Conservation (phyloP, 768 basidiomycete genomes). For the Holtermannia corniformis region DNA sequence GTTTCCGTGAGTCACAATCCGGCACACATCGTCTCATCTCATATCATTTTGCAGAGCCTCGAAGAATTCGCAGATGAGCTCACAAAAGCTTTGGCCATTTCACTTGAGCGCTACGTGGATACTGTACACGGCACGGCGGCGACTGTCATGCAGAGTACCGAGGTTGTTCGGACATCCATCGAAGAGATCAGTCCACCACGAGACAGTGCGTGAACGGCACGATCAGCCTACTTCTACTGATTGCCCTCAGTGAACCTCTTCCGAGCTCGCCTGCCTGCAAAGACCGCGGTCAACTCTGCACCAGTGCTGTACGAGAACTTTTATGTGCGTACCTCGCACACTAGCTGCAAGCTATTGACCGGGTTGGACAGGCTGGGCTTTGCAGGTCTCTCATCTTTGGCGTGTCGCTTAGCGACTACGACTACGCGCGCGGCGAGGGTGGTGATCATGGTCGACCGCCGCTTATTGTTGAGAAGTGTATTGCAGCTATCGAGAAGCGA, state of each 20-base stretch:
- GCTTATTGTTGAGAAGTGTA: constrained; percentile 68
- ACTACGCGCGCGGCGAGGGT: constrained; percentile 68
- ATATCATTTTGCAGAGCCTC: constrained; percentile 56
- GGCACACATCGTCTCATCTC: not conserved
- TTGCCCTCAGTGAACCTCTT: constrained; percentile 19
- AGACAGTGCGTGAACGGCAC: constrained; percentile 48
- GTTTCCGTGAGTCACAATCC: constrained; percentile 55
- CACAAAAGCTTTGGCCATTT: constrained; percentile 53
- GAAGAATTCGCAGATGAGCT: constrained; percentile 70
- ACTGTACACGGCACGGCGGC: constrained; percentile 67
- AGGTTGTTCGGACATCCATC: constrained; percentile 55
- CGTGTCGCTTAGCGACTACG: constrained; percentile 77
- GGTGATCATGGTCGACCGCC: constrained; percentile 51
- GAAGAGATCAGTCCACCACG: constrained; percentile 60
- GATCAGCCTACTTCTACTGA: not conserved
- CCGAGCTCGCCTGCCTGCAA: constrained; percentile 12
- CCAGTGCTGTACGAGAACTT: constrained; percentile 38
- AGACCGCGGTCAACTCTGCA: constrained; percentile 9
- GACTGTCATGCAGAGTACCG: constrained; percentile 65
- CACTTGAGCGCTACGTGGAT: constrained; percentile 66
- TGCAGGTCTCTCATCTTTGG: constrained; percentile 86
- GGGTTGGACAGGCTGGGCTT: constrained; percentile 69
- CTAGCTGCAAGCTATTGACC: constrained; percentile 44
- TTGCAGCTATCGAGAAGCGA: constrained; percentile 69
- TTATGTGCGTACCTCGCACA: constrained; percentile 19